Evolutionary conservation across 2,329 filamentous ascomycete genomes (phyloP).

Genomic region (Trichocomaceae sp.): DNA sequence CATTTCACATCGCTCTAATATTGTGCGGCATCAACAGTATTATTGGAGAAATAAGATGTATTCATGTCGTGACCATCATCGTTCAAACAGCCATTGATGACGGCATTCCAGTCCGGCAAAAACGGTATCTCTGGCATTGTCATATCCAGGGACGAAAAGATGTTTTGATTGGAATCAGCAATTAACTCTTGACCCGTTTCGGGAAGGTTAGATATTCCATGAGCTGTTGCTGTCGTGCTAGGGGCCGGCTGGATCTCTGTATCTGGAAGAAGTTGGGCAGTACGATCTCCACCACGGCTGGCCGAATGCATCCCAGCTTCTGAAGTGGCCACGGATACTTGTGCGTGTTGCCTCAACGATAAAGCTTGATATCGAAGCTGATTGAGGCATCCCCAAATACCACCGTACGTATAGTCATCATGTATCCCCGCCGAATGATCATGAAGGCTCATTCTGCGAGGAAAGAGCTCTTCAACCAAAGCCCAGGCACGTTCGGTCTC

Average conservation of each 20-base stretch:
- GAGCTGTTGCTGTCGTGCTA: not conserved
- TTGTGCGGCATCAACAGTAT: not conserved
- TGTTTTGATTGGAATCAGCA: slow-evolving; percentile 5
- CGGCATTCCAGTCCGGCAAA: slow-evolving; percentile 17
- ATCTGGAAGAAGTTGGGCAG: not conserved
- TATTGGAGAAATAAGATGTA: not conserved
- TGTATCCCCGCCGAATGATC: no score
- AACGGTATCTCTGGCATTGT: slow-evolving; percentile 15
- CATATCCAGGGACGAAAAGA: slow-evolving; percentile 15
- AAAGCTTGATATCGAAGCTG: slow-evolving; percentile 13
- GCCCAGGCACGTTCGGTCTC: slow-evolving; percentile 15
- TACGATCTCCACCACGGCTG: not conserved
- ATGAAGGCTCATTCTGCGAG: slow-evolving; percentile 10
- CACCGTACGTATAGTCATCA: slow-evolving; percentile 13
- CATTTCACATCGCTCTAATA: no score
- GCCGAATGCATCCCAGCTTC: no score
- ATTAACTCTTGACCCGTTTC: slow-evolving; percentile 1
- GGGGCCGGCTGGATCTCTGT: not conserved
- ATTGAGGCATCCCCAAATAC: slow-evolving; percentile 14
- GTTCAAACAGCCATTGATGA: slow-evolving; percentile 11
- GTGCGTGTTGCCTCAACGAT: slow-evolving; percentile 6
- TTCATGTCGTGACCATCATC: not conserved
- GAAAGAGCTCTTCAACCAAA: slow-evolving; percentile 15
- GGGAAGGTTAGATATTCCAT: not conserved
- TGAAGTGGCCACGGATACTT: no score